Evolutionary conservation across 2,329 filamentous ascomycete species (phyloP), one percentile per base, ranked within the genome.

Genomic region (Whalleya microplaca): DNA sequence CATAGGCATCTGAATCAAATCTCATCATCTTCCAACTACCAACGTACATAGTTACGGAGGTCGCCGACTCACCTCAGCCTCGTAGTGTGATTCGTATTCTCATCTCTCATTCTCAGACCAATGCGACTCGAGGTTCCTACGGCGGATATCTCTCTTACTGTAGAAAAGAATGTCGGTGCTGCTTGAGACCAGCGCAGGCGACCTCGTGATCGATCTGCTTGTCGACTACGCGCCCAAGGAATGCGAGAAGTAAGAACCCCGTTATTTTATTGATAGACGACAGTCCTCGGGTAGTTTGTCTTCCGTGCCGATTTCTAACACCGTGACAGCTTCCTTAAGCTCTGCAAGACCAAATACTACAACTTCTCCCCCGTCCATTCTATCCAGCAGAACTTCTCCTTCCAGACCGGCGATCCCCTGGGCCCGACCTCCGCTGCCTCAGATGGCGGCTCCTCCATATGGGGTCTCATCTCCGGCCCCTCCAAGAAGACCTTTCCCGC

Each of bases 301-400:
- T 61, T 53, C 41, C 48, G 23, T 63, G 78, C 84, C 87, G 79
- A 88, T 79, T 72, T 73, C 73, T 59, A 69, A 60, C 72, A 67
- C 76, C 69, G 78, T 79, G 81, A 79, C 75, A 96, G 92, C 82
- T 98, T 99, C 75, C 80, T 99, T 55, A 98, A 99, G 82, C 90
- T 99, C 67, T 97, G 95, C 85, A 98, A 98, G 78, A 81, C 92
- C 76, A 99, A 97, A 79, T 99, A 98, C 79, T 99, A 97, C 86
- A 98, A 98, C 79, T 98, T 96, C 74, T 88, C 92, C 5, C 95
- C 94, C 21, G 79, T 98, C 52, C 91, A 97, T 77, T 92, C 89
- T 64, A 85, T 99, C 40, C 95, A 97, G 72, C 95, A 94, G 73
- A 87, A 92, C 75, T 98, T 97, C 76, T 96, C 93, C 59, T 96